phyloP scores from a whole-genome alignment of 2,329 filamentous ascomycete species.

The Diaporthe capsici region DNA sequence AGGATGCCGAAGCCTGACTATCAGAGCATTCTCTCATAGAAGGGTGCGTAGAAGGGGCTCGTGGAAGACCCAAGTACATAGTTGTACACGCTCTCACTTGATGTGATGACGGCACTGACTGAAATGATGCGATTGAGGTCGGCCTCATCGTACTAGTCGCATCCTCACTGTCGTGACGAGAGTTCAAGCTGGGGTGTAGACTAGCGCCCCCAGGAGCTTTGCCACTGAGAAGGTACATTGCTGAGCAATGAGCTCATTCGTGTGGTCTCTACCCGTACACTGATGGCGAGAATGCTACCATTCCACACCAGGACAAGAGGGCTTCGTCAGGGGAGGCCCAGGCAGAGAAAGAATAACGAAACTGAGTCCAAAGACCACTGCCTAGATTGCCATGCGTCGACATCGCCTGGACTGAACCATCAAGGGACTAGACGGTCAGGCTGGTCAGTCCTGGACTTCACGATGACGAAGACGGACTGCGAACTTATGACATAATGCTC shows the following conservation, averaged over 20 bases:
- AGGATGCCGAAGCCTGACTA: neutral
- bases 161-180: too few relatives aligned
- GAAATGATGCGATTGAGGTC: neutral
- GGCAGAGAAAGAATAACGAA: neutral
- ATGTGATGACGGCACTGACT: neutral
- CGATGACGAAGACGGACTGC: neutral
- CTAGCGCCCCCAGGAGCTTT: neutral
- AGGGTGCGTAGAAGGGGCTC: neutral
- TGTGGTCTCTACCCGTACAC: too few relatives aligned
- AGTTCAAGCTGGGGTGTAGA: neutral
- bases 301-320: too few relatives aligned
- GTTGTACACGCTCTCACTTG: neutral
- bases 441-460: neutral
- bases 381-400: neutral
- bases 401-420: neutral
- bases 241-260: neutral
- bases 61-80: neutral
- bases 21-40: neutral
- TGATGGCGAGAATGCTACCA: neutral
- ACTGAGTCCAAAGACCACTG: neutral
- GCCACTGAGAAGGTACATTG: neutral
- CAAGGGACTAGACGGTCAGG: neutral
- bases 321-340: neutral
- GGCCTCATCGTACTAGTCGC: neutral
- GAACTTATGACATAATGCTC: neutral